These are phyloP conservation scores for Chlamydomonas sphaeroides DNA, from an alignment of 139 green algal species.

Conservation along the genomic window DNA sequence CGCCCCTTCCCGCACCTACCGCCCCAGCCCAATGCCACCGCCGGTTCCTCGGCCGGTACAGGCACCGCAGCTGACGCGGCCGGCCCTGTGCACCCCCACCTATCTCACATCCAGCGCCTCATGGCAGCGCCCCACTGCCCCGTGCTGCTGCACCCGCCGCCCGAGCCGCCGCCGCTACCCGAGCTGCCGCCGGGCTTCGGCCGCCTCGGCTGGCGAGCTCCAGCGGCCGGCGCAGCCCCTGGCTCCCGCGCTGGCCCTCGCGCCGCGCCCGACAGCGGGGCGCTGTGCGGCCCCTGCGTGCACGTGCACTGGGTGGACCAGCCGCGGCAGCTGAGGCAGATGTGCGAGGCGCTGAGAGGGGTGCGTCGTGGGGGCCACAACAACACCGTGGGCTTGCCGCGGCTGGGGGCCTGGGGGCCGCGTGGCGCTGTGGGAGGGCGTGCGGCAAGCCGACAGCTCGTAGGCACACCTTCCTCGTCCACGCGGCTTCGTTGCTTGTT, in stretches of 20 bases:
- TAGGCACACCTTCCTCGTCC: not conserved
- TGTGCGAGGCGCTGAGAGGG: constrained; percentile 12
- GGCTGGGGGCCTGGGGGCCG: not conserved
- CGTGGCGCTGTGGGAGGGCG: not conserved
- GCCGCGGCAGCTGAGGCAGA: constrained; percentile 22
- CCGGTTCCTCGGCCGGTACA: not conserved
- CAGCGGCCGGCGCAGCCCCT: too few species aligned
- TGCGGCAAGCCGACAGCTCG: not conserved
- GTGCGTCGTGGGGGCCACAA: not conserved
- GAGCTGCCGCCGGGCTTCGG: not conserved
- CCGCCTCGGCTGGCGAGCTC: too few species aligned
- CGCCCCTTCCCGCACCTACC: constrained; percentile 51
- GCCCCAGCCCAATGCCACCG: not conserved
- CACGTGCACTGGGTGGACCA: constrained; percentile 41
- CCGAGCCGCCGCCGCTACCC: not conserved
- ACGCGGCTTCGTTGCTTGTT: not conserved
- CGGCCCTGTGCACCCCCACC: not conserved
- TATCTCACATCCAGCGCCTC: not conserved
- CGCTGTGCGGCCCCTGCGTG: too few species aligned
- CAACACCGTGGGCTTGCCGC: not conserved
- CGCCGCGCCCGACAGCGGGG: not conserved
- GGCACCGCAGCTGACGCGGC: not conserved
- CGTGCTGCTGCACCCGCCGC: constrained; percentile 1
- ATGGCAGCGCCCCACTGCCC: not conserved
- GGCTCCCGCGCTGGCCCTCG: not conserved